These are phyloP conservation scores for Microbotryomycetes sp. DNA, from an alignment of 1,284 basidiomycete species.

Conservation along the genomic window DNA sequence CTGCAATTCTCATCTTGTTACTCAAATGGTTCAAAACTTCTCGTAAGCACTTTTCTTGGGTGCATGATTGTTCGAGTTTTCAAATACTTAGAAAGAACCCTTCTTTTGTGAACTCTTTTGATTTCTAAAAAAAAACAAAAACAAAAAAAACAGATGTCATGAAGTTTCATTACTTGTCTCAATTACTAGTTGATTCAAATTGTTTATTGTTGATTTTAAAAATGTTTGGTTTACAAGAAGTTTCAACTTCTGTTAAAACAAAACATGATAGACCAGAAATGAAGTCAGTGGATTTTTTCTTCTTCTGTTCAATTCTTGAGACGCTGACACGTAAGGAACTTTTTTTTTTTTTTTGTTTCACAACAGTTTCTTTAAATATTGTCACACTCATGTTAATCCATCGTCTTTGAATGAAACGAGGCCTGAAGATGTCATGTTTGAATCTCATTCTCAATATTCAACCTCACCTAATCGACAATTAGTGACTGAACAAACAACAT, in stretches of 20 bases:
- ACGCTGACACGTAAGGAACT: too few species aligned
- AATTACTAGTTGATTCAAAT: conserved; percentile 90
- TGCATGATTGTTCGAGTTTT: not conserved
- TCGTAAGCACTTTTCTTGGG: conserved; percentile 52
- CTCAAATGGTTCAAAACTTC: conserved; percentile 99
- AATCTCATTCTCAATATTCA: conserved; percentile 43
- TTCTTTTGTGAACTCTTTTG: conserved; percentile 9
- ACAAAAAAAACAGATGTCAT: conserved; percentile 90
- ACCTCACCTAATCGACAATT: conserved; percentile 24
- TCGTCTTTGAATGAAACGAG: conserved; percentile 22
- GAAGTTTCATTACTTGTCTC: conserved; percentile 97
- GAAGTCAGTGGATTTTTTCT: conserved; percentile 56
- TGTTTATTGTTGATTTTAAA: conserved; percentile 90
- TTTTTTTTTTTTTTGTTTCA: not conserved
- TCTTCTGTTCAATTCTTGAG: too few species aligned
- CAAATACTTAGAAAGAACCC: not conserved
- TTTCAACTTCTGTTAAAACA: conserved; percentile 70
- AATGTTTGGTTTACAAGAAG: conserved; percentile 95
- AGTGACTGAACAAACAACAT: conserved; percentile 32
- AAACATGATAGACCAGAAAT: conserved; percentile 82
- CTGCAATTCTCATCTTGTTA: conserved; percentile 81
- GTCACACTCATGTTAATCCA: conserved; percentile 54
- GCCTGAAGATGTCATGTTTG: conserved; percentile 51
- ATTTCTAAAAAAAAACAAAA: not conserved
- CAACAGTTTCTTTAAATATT: conserved; percentile 82